These are phyloP conservation scores for Petasospora rhodanensis DNA, from an alignment of 1,139 yeast species.

Conservation along the genomic window DNA sequence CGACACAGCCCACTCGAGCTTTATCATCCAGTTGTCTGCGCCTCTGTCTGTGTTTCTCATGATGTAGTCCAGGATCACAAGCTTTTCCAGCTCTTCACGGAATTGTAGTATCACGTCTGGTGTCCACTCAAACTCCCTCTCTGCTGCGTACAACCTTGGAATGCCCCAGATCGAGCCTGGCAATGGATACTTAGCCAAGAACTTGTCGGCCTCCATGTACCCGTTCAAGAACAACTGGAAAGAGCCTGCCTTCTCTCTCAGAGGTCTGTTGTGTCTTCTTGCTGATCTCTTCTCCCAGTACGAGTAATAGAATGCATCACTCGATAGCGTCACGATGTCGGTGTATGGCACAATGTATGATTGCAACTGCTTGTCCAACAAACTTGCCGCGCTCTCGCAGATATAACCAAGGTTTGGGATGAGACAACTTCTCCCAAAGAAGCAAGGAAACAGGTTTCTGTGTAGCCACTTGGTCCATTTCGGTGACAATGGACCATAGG, in stretches of 20 bases:
- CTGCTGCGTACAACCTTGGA: slow-evolving; percentile 6
- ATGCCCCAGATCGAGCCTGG: slow-evolving; percentile 35
- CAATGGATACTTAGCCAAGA: slow-evolving; percentile 52
- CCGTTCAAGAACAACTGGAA: slow-evolving; percentile 60
- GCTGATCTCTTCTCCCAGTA: slow-evolving; percentile 41
- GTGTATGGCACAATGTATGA: slow-evolving; percentile 65
- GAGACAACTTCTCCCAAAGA: slow-evolving; percentile 68
- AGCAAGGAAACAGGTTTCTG: slow-evolving; percentile 70
- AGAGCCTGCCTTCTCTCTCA: slow-evolving; percentile 56
- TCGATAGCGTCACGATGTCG: slow-evolving; percentile 49
- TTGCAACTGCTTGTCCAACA: slow-evolving; percentile 55
- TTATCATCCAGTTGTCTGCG: slow-evolving; percentile 75
- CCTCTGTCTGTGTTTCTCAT: slow-evolving; percentile 77
- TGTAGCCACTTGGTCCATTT: slow-evolving; percentile 83
- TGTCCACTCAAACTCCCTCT: slow-evolving; percentile 50
- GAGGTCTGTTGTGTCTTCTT: slow-evolving; percentile 22
- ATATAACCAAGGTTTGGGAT: slow-evolving; percentile 72
- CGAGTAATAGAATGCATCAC: slow-evolving; percentile 52
- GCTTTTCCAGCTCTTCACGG: slow-evolving; percentile 59
- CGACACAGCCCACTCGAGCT: slow-evolving; percentile 41
- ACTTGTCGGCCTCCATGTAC: slow-evolving; percentile 58
- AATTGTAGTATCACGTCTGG: slow-evolving; percentile 45
- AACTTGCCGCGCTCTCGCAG: slow-evolving; percentile 69
- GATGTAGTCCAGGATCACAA: slow-evolving; percentile 66
- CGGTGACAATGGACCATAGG: slow-evolving; percentile 74